Evolutionary conservation across 2,329 filamentous ascomycete species (phyloP).

Genomic region (Plenodomus biglobosus): DNA sequence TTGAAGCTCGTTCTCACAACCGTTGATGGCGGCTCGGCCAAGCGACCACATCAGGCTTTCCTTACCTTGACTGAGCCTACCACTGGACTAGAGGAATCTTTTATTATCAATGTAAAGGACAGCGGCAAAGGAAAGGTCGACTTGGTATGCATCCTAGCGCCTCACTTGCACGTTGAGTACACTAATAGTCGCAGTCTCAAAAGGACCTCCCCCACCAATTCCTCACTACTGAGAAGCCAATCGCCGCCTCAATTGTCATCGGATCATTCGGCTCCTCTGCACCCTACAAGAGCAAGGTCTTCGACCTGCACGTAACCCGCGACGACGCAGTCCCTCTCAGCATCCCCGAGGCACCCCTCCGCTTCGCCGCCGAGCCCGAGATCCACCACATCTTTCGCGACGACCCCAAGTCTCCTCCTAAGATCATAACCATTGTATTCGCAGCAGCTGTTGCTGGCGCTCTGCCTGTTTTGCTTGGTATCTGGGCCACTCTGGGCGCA

Average conservation of each 20-base stretch:
- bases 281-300: constrained; percentile 68
- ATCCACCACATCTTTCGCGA: constrained; percentile 89
- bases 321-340: constrained; percentile 64
- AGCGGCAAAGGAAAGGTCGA: constrained; percentile 84
- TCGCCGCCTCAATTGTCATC: constrained; percentile 80
- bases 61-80: constrained; percentile 74
- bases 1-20: constrained; percentile 82
- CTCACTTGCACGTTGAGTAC: constrained; percentile 6
- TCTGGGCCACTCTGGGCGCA: constrained; percentile 77
- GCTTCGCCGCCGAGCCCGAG: constrained; percentile 80
- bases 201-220: constrained; percentile 88
- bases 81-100: constrained; percentile 82
- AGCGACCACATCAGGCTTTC: constrained; percentile 93
- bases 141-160: constrained; percentile 61
- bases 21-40: constrained; percentile 73
- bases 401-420: constrained; percentile 78
- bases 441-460: constrained; percentile 70
- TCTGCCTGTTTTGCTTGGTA: constrained; percentile 70
- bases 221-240: constrained; percentile 64
- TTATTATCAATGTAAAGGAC: constrained; percentile 80
- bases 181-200: constrained; percentile 64
- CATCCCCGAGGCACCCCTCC: constrained; percentile 66
- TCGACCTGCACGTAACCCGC: constrained; percentile 68
- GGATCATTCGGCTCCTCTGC: constrained; percentile 79
- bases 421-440: constrained; percentile 78